These are phyloP conservation scores for Podospora pseudoanserina DNA, from an alignment of 495 filamentous ascomycete species.

Conservation along the genomic window DNA sequence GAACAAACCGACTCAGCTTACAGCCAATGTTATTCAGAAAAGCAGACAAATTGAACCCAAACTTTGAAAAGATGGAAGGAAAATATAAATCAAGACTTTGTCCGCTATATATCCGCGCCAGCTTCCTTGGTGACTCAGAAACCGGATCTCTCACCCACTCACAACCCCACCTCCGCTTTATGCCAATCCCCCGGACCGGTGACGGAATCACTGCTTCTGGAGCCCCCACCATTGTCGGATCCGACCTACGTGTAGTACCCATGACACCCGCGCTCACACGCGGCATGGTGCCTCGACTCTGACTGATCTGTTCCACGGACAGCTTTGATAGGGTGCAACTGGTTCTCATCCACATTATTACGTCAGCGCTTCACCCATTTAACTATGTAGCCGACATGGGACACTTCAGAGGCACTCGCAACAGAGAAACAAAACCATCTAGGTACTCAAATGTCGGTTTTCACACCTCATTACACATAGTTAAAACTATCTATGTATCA, in stretches of 20 bases:
- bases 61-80: not conserved
- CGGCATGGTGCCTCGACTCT: not conserved
- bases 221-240: not conserved
- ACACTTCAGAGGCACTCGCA: not conserved
- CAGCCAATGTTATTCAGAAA: not conserved
- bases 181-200: not conserved
- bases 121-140: not conserved
- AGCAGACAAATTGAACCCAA: no score
- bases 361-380: not conserved
- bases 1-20: not conserved
- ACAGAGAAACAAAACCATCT: not conserved
- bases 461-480: not conserved
- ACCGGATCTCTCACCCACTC: not conserved
- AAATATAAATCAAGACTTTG: not conserved
- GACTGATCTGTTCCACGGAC: constrained; percentile 3
- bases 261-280: not conserved
- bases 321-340: constrained; percentile 3
- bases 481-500: not conserved
- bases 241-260: not conserved
- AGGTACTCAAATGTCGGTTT: not conserved
- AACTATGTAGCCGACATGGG: not conserved
- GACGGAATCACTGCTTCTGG: constrained; percentile 3
- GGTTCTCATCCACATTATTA: not conserved
- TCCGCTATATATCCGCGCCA: not conserved
- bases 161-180: not conserved